Base-by-base conservation (phyloP, 2,329 filamentous ascomycete species). In the Talaromyces atroroseus region DNA sequence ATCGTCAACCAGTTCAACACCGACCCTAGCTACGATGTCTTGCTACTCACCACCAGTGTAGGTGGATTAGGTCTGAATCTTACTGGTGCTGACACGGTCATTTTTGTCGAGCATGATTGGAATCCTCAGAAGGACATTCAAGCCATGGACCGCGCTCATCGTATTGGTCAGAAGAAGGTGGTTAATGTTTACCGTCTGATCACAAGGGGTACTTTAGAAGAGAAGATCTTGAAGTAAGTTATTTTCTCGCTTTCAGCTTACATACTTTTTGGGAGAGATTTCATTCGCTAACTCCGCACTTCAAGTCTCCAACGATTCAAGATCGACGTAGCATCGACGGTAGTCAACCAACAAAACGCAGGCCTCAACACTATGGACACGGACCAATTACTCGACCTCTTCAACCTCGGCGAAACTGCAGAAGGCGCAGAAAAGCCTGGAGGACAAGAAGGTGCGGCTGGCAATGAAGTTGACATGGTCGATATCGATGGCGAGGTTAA, bases 31-130 rank as follows among this genome's bases (percentile, higher is more conserved):
- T 97, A 97, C 69, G 94, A 99, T 68, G 91, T 94, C 44, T 78
- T 99, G 48, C 83, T 99, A 6, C 79, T 99, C 60, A 99, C 95
- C 0, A 99, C 94, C 0, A 95, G 88, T 65, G 94, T 99, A 47
- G 94, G 94, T 71, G 94, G 94, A 61, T 79, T 99, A 1, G 94
- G 94, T 26, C 82, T 99, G 56, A 99, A 99, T 72, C 77, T 99
- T 62, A 99, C 94, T 0, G 94, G 94, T 63, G 94, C 94, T 3
- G 94, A 99, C 73, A 99, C 94, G 0, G 94, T 99, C 71, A 99
- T 99, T 65, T 99, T 99, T 67, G 95, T 99, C 29, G 94, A 99
- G 74, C 95, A 99, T 73, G 94, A 99, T 73, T 99, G 94, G 94
- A 99, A 99, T 70, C 94, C 94, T 32, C 94, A 99, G 71, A 96